These are phyloP conservation scores for Gonapodya prolifera DNA, from an alignment of 192 early-diverging fungal species.

Conservation along the genomic window DNA sequence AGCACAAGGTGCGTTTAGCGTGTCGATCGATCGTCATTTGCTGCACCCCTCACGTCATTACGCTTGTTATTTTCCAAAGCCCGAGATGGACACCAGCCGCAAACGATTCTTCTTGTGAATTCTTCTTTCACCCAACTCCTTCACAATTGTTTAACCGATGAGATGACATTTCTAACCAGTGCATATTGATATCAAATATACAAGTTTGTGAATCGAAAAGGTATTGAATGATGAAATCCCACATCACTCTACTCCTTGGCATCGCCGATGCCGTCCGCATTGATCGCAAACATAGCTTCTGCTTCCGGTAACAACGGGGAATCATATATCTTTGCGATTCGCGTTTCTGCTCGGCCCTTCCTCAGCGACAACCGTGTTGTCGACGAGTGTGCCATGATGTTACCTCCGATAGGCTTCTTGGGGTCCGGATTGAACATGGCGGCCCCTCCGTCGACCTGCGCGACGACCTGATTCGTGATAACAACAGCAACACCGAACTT, in stretches of 20 bases:
- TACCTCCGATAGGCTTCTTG: slow-evolving; percentile 95
- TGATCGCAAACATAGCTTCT: slow-evolving; percentile 87
- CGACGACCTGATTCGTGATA: slow-evolving; percentile 96
- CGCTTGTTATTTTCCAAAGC: too few relatives aligned
- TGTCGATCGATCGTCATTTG: too few relatives aligned
- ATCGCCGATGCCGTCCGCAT: slow-evolving; percentile 77
- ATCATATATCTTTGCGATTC: slow-evolving; percentile 95
- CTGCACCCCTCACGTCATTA: too few relatives aligned
- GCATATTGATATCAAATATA: too few relatives aligned
- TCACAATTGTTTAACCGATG: too few relatives aligned
- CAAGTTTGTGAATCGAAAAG: too few relatives aligned
- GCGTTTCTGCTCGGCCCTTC: slow-evolving; percentile 81
- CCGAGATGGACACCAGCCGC: too few relatives aligned
- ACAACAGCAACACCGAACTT: slow-evolving; percentile 94
- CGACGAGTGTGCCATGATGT: slow-evolving; percentile 96
- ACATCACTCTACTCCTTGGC: slow-evolving; percentile 62
- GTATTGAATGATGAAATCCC: too few relatives aligned
- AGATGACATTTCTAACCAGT: too few relatives aligned
- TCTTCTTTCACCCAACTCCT: too few relatives aligned
- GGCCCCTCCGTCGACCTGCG: slow-evolving; percentile 77
- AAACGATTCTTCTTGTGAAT: too few relatives aligned
- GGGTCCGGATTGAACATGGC: slow-evolving; percentile 80
- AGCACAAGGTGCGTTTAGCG: too few relatives aligned
- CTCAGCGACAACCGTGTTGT: slow-evolving; percentile 91
- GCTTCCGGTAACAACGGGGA: slow-evolving; percentile 86